Percentiles rank a stretch among this genome's conserved stretches.
These are phyloP conservation scores for Eucalyptus erythrocorys DNA, from an alignment of 345 rosid species.

Conservation along the genomic window DNA sequence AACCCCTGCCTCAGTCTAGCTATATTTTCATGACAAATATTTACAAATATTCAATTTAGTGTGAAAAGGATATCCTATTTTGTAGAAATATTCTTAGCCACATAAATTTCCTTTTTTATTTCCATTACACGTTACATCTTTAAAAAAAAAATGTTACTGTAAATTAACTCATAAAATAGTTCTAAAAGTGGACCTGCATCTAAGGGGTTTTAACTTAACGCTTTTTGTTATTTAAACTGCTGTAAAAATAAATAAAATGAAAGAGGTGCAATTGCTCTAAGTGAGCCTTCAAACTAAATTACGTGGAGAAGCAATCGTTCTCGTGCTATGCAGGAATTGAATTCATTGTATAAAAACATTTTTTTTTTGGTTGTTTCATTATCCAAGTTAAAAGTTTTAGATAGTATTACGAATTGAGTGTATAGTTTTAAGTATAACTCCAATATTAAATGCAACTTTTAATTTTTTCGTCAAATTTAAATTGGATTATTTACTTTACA, in stretches of 20 bases:
- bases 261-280: neutral
- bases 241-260: neutral
- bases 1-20: fast-evolving
- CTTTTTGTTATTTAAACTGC: too few relatives aligned
- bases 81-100: neutral
- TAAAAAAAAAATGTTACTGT: neutral
- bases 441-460: neutral
- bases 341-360: neutral
- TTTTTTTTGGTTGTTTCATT: neutral
- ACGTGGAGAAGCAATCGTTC: neutral
- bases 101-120: neutral
- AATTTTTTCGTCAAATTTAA: neutral
- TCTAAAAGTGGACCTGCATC: neutral
- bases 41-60: neutral
- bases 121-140: neutral
- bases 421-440: neutral
- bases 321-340: neutral
- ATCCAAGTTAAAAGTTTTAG: neutral
- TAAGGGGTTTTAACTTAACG: neutral
- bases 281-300: neutral
- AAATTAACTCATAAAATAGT: neutral
- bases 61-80: neutral
- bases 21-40: neutral
- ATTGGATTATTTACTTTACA: neutral
- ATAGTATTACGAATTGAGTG: neutral